Percentiles rank a stretch among this genome's conserved stretches.
These are phyloP conservation scores for Russula emetica DNA, from an alignment of 768 basidiomycete genomes.

Conservation along the genomic window DNA sequence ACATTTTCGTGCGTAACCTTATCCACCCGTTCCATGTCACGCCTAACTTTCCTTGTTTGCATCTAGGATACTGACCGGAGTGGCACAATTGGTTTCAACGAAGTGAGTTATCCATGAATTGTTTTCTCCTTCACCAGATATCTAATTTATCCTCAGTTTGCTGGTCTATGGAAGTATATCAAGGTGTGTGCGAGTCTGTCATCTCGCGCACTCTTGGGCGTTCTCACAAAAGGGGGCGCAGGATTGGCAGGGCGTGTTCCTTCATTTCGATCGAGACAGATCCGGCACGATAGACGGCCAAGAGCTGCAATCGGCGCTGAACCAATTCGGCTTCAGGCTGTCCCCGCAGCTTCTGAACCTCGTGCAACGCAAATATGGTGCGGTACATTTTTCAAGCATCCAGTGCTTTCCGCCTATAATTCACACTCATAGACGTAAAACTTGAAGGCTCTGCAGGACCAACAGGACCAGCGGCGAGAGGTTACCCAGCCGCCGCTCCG, in stretches of 20 bases:
- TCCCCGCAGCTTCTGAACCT: slow-evolving; percentile 60
- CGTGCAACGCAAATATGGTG: slow-evolving; percentile 77
- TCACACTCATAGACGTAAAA: slow-evolving; percentile 35
- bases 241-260: slow-evolving; percentile 85
- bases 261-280: slow-evolving; percentile 77
- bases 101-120: slow-evolving; percentile 41
- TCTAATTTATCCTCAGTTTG: slow-evolving; percentile 42
- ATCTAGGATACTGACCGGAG: slow-evolving; percentile 62
- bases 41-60: neutral
- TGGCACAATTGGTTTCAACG: slow-evolving; percentile 76
- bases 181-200: slow-evolving; percentile 39
- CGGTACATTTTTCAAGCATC: neutral
- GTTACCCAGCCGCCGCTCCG: slow-evolving; percentile 34
- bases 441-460: no score
- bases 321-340: slow-evolving; percentile 75
- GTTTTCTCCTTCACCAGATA: slow-evolving; percentile 7
- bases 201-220: neutral
- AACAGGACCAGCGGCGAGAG: no score
- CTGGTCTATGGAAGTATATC: slow-evolving; percentile 80
- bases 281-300: slow-evolving; percentile 71
- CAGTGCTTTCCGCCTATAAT: neutral
- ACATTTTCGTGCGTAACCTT: slow-evolving; percentile 59
- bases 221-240: slow-evolving; percentile 25
- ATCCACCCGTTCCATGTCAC: neutral
- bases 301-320: slow-evolving; percentile 66